Evolutionary conservation across 2,329 filamentous ascomycete genomes (phyloP), one percentile per base, ranked within the genome.

Genomic region (Aureobasidium vineae): DNA sequence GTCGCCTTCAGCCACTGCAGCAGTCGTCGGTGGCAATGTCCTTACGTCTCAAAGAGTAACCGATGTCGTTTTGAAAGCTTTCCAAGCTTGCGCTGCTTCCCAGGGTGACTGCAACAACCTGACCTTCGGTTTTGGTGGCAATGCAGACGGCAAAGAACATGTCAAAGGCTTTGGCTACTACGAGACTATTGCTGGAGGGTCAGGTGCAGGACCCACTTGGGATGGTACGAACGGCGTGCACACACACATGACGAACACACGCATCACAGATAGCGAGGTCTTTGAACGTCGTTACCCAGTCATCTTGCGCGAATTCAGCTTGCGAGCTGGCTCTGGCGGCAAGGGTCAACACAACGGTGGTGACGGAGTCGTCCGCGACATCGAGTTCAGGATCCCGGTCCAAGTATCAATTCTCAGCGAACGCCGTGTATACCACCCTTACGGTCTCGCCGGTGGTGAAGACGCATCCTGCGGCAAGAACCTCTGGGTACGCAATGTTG

Each of bases 31-130:
- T 53, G 91, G 91, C 65, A 95, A 94, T 73, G 90, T 93, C 0
- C 82, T 94, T 10, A 95, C 91, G 0, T 81, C 77, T 26, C 91
- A 95, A 75, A 86, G 91, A 57, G 87, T 96, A 26, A 94, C 90
- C 4, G 91, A 96, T 73, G 90, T 94, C 36, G 89, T 96, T 5
- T 83, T 96, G 68, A 89, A 88, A 71, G 90, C 90, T 1, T 95
- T 95, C 81, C 81, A 84, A 67, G 91, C 91, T 10, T 92, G 89
- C 71, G 90, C 90, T 5, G 91, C 91, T 41, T 86, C 83, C 23
- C 91, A 95, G 73, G 91, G 91, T 57, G 89, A 90, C 77, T 90
- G 88, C 76, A 95, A 95, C 77, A 94, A 94, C 75, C 83, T 95
- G 6, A 94, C 91, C 90, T 68, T 91, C 11, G 64, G 64, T 16